Percentiles rank a stretch among this genome's conserved stretches.
Conservation (phyloP, 306 rosid genomes). For the Citrullus amarus region DNA sequence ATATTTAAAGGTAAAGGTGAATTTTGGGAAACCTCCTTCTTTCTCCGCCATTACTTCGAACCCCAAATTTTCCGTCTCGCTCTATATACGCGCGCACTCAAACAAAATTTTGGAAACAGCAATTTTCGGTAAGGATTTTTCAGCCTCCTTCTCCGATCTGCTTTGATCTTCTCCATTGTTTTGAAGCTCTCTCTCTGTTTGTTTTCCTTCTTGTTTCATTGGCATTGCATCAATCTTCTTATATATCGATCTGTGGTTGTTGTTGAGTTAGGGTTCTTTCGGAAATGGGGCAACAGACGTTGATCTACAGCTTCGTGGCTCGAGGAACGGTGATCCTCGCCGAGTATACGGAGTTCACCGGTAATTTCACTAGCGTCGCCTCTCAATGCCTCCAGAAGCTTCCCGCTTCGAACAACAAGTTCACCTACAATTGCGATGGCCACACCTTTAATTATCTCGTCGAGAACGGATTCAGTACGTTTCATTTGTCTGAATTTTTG, state of each 20-base stretch:
- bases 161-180: background rate
- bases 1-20: constrained; percentile 2
- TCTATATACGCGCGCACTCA: background rate
- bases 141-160: constrained; percentile 1
- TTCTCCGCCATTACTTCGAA: background rate
- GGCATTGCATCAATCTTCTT: background rate
- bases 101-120: background rate
- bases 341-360: constrained; percentile 74
- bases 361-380: constrained; percentile 66
- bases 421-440: constrained; percentile 87
- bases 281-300: constrained; percentile 75
- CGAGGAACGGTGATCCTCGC: constrained; percentile 73
- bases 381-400: constrained; percentile 92
- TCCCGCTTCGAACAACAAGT: constrained; percentile 79
- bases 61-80: background rate
- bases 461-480: constrained; percentile 78
- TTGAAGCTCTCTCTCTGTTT: background rate
- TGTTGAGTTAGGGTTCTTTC: background rate
- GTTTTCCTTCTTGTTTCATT: background rate
- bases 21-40: background rate
- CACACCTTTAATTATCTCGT: constrained; percentile 96
- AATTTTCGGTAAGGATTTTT: background rate
- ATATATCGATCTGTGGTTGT: constrained; percentile 15
- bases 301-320: constrained; percentile 96
- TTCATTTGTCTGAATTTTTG: background rate